Percentiles rank a stretch among this genome's conserved stretches.
Evolutionary conservation across 495 filamentous ascomycete species (phyloP).

Genomic region (Daldinia bambusicola): DNA sequence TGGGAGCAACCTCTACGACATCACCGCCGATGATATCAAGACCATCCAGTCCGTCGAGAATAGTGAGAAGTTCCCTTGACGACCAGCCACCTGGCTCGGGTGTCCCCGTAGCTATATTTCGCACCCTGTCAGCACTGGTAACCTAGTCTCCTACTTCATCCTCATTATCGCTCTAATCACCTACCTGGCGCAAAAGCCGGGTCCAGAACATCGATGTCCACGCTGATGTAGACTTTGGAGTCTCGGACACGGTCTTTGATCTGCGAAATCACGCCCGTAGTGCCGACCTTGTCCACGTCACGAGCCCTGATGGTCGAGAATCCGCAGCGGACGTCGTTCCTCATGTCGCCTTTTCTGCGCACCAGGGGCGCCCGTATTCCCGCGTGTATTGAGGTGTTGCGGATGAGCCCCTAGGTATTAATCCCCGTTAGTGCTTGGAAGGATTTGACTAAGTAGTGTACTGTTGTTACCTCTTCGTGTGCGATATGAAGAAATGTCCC

Average conservation of each 20-base stretch:
- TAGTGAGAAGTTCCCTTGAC: conserved; percentile 71
- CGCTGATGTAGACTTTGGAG: conserved; percentile 81
- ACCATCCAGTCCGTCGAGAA: conserved; percentile 65
- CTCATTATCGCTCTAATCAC: not conserved
- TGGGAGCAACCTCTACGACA: conserved; percentile 77
- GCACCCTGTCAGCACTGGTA: conserved; percentile 13
- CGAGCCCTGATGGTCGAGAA: conserved; percentile 84
- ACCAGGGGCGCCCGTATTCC: conserved; percentile 83
- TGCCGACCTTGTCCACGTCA: conserved; percentile 81
- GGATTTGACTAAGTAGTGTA: not conserved
- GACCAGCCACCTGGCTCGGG: conserved; percentile 90
- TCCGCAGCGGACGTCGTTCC: conserved; percentile 85
- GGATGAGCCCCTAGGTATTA: conserved; percentile 73
- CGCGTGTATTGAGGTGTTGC: conserved; percentile 84
- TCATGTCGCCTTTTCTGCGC: conserved; percentile 73
- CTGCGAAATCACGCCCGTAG: conserved; percentile 75
- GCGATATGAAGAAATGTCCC: conserved; percentile 71
- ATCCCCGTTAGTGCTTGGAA: conserved; percentile 61
- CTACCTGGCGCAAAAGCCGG: conserved; percentile 67
- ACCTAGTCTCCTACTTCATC: not conserved
- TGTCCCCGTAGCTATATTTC: conserved; percentile 74
- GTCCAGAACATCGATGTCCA: conserved; percentile 90
- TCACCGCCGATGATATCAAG: conserved; percentile 83
- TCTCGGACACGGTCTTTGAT: conserved; percentile 79
- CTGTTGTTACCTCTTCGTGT: conserved; percentile 51